Evolutionary conservation across 2,329 filamentous ascomycete species (phyloP), one percentile per base, ranked within the genome.

Genomic region (Aspergillus tubingensis): DNA sequence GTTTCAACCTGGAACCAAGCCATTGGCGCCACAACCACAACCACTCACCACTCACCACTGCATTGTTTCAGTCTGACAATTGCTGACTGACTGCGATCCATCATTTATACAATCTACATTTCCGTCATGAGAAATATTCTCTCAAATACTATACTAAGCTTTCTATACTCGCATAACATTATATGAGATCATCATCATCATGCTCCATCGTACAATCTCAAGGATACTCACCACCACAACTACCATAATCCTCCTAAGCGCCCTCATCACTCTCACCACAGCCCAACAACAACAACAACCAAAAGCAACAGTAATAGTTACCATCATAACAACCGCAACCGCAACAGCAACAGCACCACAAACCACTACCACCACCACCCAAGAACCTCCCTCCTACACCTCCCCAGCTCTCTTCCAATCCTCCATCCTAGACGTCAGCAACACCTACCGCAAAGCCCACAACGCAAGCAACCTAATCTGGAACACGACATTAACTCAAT

Each of bases 401-500:
- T 69, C 75, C n/a, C 68, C 72, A 5, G 41, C 66, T 1, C 63
- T 69, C 3, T 84, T 85, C 72, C 65, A 77, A 57, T 69, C 74
- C 13, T 82, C 85, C n/a, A 76, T 91, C 23, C 81, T 92, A 56
- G 83, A 85, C 71, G 83, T 81, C 66, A 90, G 86, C 39, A 92
- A 92, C 74, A 74, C 79, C 51, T 91, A 88, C 77, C 86, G 90
- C 21, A 63, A 66, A 6, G 75, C 86, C 62, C 87, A 92, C 76
- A 85, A 86, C 66, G 88, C 87, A 32, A 76, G 76, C 0, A 71
- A 75, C 1, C 69, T 92, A 3, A 62, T 66, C 3, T 92, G 89
- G 89, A 92, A 92, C 76, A 68, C 76, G 5, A 88, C 86, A 0
- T 80, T 90, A 6, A 84, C 84, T 1, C 68, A 73, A 3, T 87